phyloP scores from a whole-genome alignment of 257 asterid species.

The Schizonepeta tenuifolia region DNA sequence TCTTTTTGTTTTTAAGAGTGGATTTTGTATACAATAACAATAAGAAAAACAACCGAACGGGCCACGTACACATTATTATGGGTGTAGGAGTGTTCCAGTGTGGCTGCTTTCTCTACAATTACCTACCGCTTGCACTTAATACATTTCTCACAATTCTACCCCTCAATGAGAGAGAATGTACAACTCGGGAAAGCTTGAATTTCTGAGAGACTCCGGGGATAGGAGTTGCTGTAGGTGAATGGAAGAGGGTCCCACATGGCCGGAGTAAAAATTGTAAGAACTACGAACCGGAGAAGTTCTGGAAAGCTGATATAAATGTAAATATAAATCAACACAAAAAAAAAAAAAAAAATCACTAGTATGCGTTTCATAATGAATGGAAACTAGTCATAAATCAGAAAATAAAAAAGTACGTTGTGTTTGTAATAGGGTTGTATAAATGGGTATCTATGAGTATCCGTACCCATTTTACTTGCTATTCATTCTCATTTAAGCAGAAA shows the following conservation, averaged over 20 bases:
- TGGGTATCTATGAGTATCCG: too few relatives aligned
- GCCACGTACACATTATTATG: conserved; percentile 18
- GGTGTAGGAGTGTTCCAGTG: not conserved
- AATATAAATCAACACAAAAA: too few relatives aligned
- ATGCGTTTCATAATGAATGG: too few relatives aligned
- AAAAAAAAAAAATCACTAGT: too few relatives aligned
- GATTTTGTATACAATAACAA: not conserved
- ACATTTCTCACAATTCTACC: not conserved
- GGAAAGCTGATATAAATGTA: not conserved
- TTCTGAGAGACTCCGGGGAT: not conserved
- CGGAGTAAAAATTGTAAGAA: not conserved
- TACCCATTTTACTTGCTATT: too few relatives aligned
- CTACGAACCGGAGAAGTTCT: not conserved
- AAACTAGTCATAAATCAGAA: too few relatives aligned
- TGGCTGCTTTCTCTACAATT: not conserved
- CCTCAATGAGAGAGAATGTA: not conserved
- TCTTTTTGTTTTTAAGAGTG: not conserved
- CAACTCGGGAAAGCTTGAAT: not conserved
- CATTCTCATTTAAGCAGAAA: too few relatives aligned
- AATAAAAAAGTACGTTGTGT: too few relatives aligned
- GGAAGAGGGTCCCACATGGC: not conserved
- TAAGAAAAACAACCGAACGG: not conserved
- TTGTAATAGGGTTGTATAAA: too few relatives aligned
- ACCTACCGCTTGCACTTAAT: fast-evolving
- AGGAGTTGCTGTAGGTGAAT: not conserved